phyloP scores from a whole-genome alignment of 2,329 filamentous ascomycete genomes.

The Calonectria henricotiae region DNA sequence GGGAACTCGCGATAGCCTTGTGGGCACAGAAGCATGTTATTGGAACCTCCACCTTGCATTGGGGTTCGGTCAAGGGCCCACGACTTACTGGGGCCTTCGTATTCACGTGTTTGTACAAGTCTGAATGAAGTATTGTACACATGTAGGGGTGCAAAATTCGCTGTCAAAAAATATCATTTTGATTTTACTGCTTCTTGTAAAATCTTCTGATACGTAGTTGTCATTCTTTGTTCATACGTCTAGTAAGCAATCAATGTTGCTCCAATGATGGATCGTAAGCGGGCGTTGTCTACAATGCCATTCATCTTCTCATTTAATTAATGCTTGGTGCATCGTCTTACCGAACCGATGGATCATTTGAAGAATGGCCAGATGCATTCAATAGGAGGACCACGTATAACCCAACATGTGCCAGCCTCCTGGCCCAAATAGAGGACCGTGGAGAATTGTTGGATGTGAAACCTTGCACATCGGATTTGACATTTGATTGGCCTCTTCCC shows the following conservation, averaged over 20 bases:
- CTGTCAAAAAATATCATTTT: neutral
- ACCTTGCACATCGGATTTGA: neutral
- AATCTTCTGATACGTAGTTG: neutral
- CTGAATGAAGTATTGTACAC: neutral
- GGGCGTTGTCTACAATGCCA: neutral
- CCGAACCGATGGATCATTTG: neutral
- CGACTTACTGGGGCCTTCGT: neutral
- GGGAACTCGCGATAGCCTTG: neutral
- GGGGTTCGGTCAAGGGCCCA: neutral
- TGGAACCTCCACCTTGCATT: neutral
- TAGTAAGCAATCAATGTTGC: neutral
- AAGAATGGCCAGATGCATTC: neutral
- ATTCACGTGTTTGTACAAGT: neutral
- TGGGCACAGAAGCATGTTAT: neutral
- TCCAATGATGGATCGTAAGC: neutral
- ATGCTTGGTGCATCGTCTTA: neutral
- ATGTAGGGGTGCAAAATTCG: neutral
- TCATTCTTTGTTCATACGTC: neutral
- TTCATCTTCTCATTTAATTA: neutral
- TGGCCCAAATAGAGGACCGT: neutral
- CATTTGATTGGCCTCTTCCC: conserved; percentile 1
- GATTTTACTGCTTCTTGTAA: neutral
- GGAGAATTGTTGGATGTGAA: neutral
- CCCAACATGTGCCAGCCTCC: neutral
- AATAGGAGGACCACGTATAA: neutral